phyloP scores from a whole-genome alignment of 2,329 filamentous ascomycete genomes.

The Calycina herbarum region DNA sequence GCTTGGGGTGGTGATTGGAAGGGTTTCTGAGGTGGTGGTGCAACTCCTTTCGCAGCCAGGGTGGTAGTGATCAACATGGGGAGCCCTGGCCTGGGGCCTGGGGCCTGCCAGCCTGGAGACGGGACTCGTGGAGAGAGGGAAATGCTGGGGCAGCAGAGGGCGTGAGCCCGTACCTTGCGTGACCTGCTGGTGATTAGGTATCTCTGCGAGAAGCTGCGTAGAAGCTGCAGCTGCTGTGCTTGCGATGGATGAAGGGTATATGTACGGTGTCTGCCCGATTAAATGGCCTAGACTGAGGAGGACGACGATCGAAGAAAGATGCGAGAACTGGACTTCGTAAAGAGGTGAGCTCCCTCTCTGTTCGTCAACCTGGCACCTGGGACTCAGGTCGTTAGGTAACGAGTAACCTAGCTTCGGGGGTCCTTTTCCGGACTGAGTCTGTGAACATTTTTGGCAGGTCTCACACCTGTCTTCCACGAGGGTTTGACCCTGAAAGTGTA shows the following conservation, averaged over 20 bases:
- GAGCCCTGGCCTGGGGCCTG: too few species aligned
- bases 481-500: too few species aligned
- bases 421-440: too few species aligned
- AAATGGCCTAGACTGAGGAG: too few species aligned
- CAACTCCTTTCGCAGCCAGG: background rate
- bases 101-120: background rate
- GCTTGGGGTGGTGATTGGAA: background rate
- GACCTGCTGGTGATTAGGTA: background rate
- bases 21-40: background rate
- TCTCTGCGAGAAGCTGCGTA: background rate
- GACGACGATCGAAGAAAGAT: background rate
- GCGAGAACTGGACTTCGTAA: background rate
- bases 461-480: too few species aligned
- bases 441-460: too few species aligned
- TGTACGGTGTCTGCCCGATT: background rate
- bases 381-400: too few species aligned
- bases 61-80: background rate
- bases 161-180: conserved; percentile 7
- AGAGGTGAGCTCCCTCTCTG: too few species aligned
- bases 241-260: background rate
- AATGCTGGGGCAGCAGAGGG: background rate
- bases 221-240: background rate
- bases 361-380: too few species aligned
- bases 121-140: background rate
- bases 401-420: too few species aligned